phyloP scores from a whole-genome alignment of 257 asterid genomes.

The Solanum virginianum region DNA sequence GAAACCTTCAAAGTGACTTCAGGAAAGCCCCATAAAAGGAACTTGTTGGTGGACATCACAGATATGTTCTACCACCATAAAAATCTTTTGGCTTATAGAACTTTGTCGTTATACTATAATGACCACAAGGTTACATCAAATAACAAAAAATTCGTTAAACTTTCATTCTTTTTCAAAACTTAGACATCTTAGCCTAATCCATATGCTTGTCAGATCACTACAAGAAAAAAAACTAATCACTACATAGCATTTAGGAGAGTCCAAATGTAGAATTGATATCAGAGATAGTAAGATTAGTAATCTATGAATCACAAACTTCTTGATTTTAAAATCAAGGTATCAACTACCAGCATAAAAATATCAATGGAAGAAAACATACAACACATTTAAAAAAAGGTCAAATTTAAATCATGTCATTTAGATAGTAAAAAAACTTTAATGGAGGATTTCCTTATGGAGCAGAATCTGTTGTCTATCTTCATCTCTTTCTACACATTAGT shows the following conservation, averaged over 20 bases:
- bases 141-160: not conserved
- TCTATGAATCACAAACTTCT: not conserved
- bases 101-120: not conserved
- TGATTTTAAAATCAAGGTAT: not conserved
- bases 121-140: not conserved
- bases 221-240: not conserved
- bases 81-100: not conserved
- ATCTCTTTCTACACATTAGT: not conserved
- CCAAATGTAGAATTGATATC: not conserved
- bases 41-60: not conserved
- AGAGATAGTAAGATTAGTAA: not conserved
- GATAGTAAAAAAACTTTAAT: not conserved
- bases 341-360: not conserved
- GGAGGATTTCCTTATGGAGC: not conserved
- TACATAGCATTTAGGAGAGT: not conserved
- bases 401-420: not conserved
- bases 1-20: not conserved
- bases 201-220: not conserved
- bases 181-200: not conserved
- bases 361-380: not conserved
- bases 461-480: not conserved
- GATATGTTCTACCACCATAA: not conserved
- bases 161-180: not conserved
- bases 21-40: not conserved
- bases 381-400: not conserved